Percentiles rank a stretch among this genome's conserved stretches.
phyloP scores from a whole-genome alignment of 495 filamentous ascomycete genomes.

The Annulohypoxylon stygium region DNA sequence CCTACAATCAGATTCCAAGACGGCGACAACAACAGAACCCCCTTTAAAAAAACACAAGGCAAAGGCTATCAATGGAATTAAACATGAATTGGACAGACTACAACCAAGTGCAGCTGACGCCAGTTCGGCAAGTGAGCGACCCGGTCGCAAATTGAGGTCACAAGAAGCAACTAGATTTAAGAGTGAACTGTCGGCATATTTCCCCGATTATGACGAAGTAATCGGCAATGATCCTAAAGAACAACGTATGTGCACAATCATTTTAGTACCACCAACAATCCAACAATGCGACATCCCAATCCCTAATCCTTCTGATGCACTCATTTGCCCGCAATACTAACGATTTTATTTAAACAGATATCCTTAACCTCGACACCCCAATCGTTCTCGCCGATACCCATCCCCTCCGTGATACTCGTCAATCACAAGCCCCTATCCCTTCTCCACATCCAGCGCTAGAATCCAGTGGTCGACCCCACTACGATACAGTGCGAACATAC shows the following conservation, averaged over 20 bases:
- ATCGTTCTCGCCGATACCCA: slow-evolving; percentile 67
- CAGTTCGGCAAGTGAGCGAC: slow-evolving; percentile 60
- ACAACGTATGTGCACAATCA: slow-evolving; percentile 68
- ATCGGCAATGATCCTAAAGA: slow-evolving; percentile 84
- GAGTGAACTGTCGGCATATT: slow-evolving; percentile 89
- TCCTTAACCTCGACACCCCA: slow-evolving; percentile 71
- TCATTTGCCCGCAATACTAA: slow-evolving; percentile 53
- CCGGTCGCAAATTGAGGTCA: slow-evolving; percentile 67
- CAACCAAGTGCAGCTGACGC: slow-evolving; percentile 59
- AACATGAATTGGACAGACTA: slow-evolving; percentile 63
- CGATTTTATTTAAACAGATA: slow-evolving; percentile 57
- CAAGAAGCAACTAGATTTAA: slow-evolving; percentile 74
- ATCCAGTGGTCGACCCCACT: slow-evolving; percentile 37
- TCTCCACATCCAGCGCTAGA: slow-evolving; percentile 35
- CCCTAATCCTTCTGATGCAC: slow-evolving; percentile 47
- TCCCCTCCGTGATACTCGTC: slow-evolving; percentile 45
- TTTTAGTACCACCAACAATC: slow-evolving; percentile 20
- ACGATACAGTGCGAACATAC: slow-evolving; percentile 61
- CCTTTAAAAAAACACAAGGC: slow-evolving; percentile 59
- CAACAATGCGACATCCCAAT: not conserved
- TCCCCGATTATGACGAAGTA: slow-evolving; percentile 90
- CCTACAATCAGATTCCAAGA: slow-evolving; percentile 34
- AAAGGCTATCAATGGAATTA: slow-evolving; percentile 66
- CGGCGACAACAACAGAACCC: slow-evolving; percentile 44
- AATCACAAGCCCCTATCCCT: slow-evolving; percentile 48